Conservation (phyloP, 768 basidiomycete species). For the Boletus vermiculosoides region DNA sequence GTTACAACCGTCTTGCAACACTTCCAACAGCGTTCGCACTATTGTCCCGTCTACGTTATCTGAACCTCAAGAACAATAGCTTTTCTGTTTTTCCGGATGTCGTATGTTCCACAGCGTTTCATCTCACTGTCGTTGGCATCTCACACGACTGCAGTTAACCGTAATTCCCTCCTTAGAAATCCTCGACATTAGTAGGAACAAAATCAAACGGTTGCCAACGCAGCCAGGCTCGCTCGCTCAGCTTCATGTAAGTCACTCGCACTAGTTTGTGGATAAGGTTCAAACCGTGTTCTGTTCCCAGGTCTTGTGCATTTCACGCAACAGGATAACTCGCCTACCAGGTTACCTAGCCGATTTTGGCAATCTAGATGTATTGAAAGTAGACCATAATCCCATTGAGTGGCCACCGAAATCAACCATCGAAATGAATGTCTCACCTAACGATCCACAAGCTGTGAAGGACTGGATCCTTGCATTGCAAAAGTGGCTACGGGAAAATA, state of each 20-base stretch:
- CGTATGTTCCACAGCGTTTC: conserved; percentile 47
- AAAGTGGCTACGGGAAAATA: conserved; percentile 68
- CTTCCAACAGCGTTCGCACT: conserved; percentile 74
- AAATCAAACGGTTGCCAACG: conserved; percentile 74
- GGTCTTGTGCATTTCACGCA: conserved; percentile 86
- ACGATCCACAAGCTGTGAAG: conserved; percentile 54
- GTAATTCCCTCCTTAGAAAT: conserved; percentile 87
- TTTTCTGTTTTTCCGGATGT: conserved; percentile 84
- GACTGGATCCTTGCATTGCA: conserved; percentile 74
- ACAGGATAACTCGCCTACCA: conserved; percentile 79
- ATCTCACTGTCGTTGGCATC: conserved; percentile 1
- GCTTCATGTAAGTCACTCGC: conserved; percentile 55
- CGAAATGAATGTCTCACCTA: conserved; percentile 40
- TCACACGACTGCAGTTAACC: conserved; percentile 57
- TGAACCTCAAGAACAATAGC: conserved; percentile 83
- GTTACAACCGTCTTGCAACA: conserved; percentile 77
- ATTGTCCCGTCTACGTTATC: conserved; percentile 73
- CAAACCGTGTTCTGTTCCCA: conserved; percentile 31
- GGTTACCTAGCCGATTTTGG: conserved; percentile 72
- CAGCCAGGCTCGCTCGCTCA: conserved; percentile 76
- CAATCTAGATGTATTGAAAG: conserved; percentile 73
- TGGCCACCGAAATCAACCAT: conserved; percentile 78
- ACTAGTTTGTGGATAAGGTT: background rate
- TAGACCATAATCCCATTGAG: conserved; percentile 90
- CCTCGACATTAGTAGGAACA: conserved; percentile 92